Evolutionary conservation across 2,329 filamentous ascomycete genomes (phyloP).

Genomic region (Phyllosticta paracitricarpa): DNA sequence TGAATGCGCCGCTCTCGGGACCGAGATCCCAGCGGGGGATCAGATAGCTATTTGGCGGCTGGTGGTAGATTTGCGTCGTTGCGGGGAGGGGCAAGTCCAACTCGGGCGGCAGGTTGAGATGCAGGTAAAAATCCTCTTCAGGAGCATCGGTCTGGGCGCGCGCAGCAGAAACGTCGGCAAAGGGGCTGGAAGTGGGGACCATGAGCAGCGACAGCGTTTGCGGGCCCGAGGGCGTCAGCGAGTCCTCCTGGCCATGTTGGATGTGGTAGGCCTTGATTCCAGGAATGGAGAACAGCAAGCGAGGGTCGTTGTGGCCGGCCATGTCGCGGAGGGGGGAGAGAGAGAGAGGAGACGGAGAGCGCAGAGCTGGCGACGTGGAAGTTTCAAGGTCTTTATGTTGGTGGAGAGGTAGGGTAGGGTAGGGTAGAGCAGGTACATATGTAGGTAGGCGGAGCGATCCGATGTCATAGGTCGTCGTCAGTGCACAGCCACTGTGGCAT

Average conservation of each 20-base stretch:
- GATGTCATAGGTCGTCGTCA: not conserved
- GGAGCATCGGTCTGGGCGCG: slow-evolving; percentile 44
- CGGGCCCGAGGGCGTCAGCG: slow-evolving; percentile 73
- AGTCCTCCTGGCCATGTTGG: slow-evolving; percentile 72
- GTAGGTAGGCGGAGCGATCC: not conserved
- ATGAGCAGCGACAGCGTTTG: slow-evolving; percentile 90
- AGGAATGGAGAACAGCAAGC: slow-evolving; percentile 52
- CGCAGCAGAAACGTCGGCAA: slow-evolving; percentile 44
- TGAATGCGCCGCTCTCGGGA: slow-evolving; percentile 80
- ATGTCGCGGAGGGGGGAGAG: slow-evolving; percentile 20
- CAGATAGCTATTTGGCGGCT: slow-evolving; percentile 83
- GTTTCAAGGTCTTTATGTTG: not conserved
- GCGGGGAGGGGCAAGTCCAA: slow-evolving; percentile 87
- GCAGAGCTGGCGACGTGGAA: not conserved
- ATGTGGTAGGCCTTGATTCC: slow-evolving; percentile 90
- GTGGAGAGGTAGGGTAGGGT: not conserved
- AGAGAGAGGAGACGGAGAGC: not conserved
- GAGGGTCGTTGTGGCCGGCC: slow-evolving; percentile 45
- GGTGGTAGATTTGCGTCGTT: slow-evolving; percentile 94
- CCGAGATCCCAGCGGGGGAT: slow-evolving; percentile 94
- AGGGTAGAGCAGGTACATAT: no score
- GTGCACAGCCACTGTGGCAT: not conserved
- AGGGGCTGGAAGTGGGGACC: slow-evolving; percentile 81
- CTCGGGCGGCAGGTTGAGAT: slow-evolving; percentile 88
- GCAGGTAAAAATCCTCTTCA: slow-evolving; percentile 86